Conservation (phyloP, 352 stramenopile genomes). For the Ochromonadaceae sp. region DNA sequence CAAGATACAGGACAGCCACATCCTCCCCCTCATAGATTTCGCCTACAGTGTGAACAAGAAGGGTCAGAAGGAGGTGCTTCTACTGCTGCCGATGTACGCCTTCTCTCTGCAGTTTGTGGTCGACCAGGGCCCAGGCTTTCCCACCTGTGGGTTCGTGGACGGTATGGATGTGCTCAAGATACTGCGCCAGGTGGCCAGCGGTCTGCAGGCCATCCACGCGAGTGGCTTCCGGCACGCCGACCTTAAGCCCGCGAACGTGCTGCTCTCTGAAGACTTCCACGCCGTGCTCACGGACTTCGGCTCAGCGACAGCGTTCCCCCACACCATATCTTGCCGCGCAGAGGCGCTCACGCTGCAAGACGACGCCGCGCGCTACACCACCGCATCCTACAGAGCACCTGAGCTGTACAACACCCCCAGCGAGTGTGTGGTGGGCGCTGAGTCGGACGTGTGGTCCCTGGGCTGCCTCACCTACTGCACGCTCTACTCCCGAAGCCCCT, state of each 20-base stretch:
- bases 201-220: conserved; percentile 5
- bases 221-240: conserved; percentile 14
- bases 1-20: conserved; percentile 8
- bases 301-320: background rate
- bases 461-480: conserved; percentile 21
- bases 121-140: conserved; percentile 9
- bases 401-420: conserved; percentile 18
- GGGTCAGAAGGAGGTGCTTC: background rate
- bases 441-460: conserved; percentile 22
- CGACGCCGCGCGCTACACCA: background rate
- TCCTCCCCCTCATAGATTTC: background rate
- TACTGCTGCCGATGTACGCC: conserved; percentile 15
- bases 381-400: conserved; percentile 16
- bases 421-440: conserved; percentile 9
- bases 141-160: background rate
- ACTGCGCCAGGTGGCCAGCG: background rate
- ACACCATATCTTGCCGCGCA: background rate
- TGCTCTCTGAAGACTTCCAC: conserved; percentile 1
- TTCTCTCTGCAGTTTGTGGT: conserved; percentile 12
- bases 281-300: conserved; percentile 18
- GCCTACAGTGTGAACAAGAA: background rate
- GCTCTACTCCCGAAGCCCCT: conserved; percentile 16
- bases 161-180: conserved; percentile 13
- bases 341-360: conserved; percentile 12
- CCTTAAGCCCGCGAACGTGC: conserved; percentile 15